Evolutionary conservation across 1,284 basidiomycete genomes (phyloP), one percentile per base, ranked within the genome.

Genomic region (Coriolopsis trogii): DNA sequence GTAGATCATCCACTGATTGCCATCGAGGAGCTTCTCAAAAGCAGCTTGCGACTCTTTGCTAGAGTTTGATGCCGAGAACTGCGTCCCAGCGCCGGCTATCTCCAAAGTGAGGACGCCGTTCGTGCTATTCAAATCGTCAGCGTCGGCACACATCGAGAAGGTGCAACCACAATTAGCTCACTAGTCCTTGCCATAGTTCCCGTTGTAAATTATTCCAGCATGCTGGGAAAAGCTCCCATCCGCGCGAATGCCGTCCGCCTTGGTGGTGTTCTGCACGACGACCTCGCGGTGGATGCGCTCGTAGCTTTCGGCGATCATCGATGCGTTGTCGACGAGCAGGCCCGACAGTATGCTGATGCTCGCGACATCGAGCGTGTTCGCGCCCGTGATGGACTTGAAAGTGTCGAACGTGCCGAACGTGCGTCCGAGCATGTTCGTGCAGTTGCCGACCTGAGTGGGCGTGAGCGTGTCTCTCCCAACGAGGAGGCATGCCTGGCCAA

Each of bases 171-270:
- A 16, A 3, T 18, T n/a, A n/a, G 70, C 79, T 56, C 58, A 84
- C 80, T 75, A 84, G 63, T 81, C 82, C 63, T 82, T 84, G 30
- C 84, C 84, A 51, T 84, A 84, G 64, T 83, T 83, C 47, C 82
- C 85, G 53, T 81, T 84, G 63, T 87, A 87, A 25, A 85, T 61
- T 31, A 85, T 70, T 3, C 82, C 82, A 7, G 62, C 66, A 59
- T 87, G 85, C 67, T 87, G 82, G 2, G 77, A 76, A 60, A 87
- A 87, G 49, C 76, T 78, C 0, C 85, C 85, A 61, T 89, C 85
- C 0, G 76, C 69, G 28, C 81, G 73, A 46, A 87, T 86, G 0
- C 85, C 84, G 63, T 87, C 85, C 15, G 73, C 75, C 53, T 64
- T 71, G 15, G 74, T 56, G 1, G 61, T 70, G 51, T 76, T 69